Evolutionary conservation across 179 eudicot species (phyloP).

Genomic region (Patellifolia procumbens): DNA sequence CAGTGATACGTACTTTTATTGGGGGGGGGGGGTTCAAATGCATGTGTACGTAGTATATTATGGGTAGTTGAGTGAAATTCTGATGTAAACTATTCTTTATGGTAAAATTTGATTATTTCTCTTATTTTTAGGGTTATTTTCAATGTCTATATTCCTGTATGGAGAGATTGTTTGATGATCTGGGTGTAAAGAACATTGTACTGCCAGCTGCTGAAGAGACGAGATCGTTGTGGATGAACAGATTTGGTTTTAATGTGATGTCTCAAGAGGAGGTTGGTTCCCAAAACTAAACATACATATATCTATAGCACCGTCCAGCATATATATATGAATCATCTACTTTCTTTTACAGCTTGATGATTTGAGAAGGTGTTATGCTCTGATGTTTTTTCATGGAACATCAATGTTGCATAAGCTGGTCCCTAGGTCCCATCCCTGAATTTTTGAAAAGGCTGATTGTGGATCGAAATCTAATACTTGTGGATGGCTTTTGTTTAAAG

Average conservation of each 20-base stretch:
- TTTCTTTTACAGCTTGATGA: conserved; percentile 47
- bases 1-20: too few species aligned
- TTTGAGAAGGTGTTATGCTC: conserved; percentile 34
- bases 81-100: not conserved
- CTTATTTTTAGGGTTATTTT: conserved; percentile 50
- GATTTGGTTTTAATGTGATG: conserved; percentile 45
- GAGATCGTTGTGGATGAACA: conserved; percentile 50
- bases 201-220: conserved; percentile 65
- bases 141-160: conserved; percentile 50
- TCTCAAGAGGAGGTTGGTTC: conserved; percentile 29
- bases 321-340: not conserved
- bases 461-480: not conserved
- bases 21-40: not conserved
- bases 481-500: not conserved
- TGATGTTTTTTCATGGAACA: conserved; percentile 69
- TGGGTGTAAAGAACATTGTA: conserved; percentile 45
- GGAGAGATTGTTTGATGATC: conserved; percentile 40
- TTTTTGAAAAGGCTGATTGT: not conserved
- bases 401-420: conserved; percentile 59
- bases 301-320: not conserved
- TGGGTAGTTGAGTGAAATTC: not conserved
- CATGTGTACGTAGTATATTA: not conserved
- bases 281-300: not conserved
- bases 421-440: conserved; percentile 20
- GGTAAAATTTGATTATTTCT: not conserved